Evolutionary conservation across 2,329 filamentous ascomycete genomes (phyloP), one percentile per base, ranked within the genome.

Genomic region (Graphilbum sp.): DNA sequence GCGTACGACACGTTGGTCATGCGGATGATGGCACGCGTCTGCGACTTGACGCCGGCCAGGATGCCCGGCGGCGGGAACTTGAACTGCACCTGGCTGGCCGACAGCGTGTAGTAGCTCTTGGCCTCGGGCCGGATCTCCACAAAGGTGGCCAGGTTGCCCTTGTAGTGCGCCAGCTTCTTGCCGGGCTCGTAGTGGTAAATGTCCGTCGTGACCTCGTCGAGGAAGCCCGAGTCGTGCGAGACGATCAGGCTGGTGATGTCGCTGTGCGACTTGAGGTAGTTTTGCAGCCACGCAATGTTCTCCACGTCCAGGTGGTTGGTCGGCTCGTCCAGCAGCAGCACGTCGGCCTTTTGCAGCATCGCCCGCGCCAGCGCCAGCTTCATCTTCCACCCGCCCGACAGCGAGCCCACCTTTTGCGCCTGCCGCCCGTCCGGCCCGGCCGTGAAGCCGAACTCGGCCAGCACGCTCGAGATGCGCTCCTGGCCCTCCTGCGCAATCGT

Each of bases 331-430:
- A 98, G 75, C 37, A 98, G 69, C 41, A 98, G 72, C 36, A 98
- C 87, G 56, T 98, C 90, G n/a, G 90, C 88, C 54, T 79, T 82
- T 69, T 90, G 83, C 52, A 98, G 71, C 87, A 98, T 96, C 46
- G 90, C 90, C 52, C 90, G 76, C 37, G 90, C 90, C 58, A 98
- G 63, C 47, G 90, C 90, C 44, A 98, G 66, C 75, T 98, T 98
- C 90, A 98, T 98, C 73, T 96, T 96, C 90, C 90, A 98, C 55
- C 90, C 90, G 62, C 90, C 90, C 32, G 90, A 96, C 27, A 98
- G 64, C 17, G 88, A 95, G 49, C 90, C 90, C 42, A 98, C 90
- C 50, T 80, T 83, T 56, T 95, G 76, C 6, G 78, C 71, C 59
- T 96, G 90, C 43, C 85, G 76, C 42, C 88, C 90, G 47, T 90